A percentile compares a stretch with the other conserved stretches of the same genome.
Conservation (phyloP, 2,329 filamentous ascomycete species). For the Alternaria sp. region DNA sequence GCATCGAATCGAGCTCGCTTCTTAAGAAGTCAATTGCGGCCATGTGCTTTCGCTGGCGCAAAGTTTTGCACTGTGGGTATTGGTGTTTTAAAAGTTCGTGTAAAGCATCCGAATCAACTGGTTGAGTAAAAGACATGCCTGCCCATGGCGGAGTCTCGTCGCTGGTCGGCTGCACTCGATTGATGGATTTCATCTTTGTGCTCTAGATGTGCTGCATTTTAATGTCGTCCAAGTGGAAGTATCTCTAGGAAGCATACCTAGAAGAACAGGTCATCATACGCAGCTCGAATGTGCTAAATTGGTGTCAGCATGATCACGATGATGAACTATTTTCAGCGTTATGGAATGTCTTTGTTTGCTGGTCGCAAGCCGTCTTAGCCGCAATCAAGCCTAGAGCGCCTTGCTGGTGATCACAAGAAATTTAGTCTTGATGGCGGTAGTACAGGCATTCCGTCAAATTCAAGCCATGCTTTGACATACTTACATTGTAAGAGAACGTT, state of each 20-base stretch:
- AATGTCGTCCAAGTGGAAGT: neutral
- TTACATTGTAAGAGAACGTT: neutral
- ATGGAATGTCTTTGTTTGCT: neutral
- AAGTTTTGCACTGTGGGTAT: constrained; percentile 32
- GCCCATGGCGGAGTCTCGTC: constrained; percentile 40
- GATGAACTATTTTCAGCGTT: neutral
- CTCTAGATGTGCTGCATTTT: neutral
- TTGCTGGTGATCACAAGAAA: neutral
- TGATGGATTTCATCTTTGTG: constrained; percentile 25
- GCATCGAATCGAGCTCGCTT: constrained; percentile 34
- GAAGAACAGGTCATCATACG: neutral
- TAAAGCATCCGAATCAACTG: constrained; percentile 38
- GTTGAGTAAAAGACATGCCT: constrained; percentile 34
- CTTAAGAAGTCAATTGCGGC: constrained; percentile 42
- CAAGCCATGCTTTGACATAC: neutral
- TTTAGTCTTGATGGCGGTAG: neutral
- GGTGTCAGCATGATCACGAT: neutral
- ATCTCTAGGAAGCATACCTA: neutral
- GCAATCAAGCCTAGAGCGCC: neutral
- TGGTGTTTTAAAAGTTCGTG: constrained; percentile 31
- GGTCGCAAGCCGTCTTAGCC: neutral
- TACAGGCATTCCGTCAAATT: neutral
- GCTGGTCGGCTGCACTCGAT: constrained; percentile 27
- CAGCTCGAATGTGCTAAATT: neutral
- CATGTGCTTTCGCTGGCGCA: constrained; percentile 39